Evolutionary conservation across 805 yeast genomes (phyloP).

Genomic region (Ascoidea tarda): DNA sequence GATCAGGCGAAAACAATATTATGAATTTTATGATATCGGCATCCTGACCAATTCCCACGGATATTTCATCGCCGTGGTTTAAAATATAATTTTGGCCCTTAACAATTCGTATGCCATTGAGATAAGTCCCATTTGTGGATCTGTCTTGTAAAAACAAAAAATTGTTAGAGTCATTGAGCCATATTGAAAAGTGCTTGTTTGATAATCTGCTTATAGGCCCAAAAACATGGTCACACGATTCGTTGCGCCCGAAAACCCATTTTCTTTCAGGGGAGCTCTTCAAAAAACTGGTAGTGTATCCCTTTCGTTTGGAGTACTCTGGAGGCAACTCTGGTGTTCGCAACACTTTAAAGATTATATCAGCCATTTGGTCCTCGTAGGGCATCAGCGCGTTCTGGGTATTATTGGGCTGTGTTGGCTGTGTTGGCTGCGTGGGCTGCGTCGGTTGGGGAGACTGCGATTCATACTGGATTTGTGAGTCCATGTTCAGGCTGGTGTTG

Average conservation of each 20-base stretch:
- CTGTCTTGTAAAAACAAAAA: slow-evolving; percentile 35
- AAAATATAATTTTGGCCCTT: slow-evolving; percentile 70
- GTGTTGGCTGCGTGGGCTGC: slow-evolving; percentile 26
- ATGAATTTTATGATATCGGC: slow-evolving; percentile 44
- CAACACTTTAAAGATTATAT: slow-evolving; percentile 38
- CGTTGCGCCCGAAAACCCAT: slow-evolving; percentile 40
- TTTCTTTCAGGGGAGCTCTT: slow-evolving; percentile 52
- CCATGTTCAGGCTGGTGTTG: not conserved
- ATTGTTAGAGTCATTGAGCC: slow-evolving; percentile 46
- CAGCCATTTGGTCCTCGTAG: slow-evolving; percentile 19
- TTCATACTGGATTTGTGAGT: not conserved
- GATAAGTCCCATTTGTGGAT: slow-evolving; percentile 87
- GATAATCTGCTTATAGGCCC: slow-evolving; percentile 31
- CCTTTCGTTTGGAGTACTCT: slow-evolving; percentile 26
- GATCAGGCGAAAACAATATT: slow-evolving; percentile 25
- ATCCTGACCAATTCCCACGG: slow-evolving; percentile 78
- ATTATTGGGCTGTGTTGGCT: slow-evolving; percentile 22
- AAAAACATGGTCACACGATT: slow-evolving; percentile 15
- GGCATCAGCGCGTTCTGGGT: slow-evolving; percentile 19
- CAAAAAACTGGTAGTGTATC: slow-evolving; percentile 57
- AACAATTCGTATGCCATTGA: slow-evolving; percentile 60
- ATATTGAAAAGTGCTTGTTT: slow-evolving; percentile 57
- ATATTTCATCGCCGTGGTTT: slow-evolving; percentile 86
- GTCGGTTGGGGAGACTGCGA: slow-evolving; percentile 21
- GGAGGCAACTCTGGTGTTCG: slow-evolving; percentile 45